Base-by-base conservation (phyloP, 345 rosid genomes). In the Citrus sp. region DNA sequence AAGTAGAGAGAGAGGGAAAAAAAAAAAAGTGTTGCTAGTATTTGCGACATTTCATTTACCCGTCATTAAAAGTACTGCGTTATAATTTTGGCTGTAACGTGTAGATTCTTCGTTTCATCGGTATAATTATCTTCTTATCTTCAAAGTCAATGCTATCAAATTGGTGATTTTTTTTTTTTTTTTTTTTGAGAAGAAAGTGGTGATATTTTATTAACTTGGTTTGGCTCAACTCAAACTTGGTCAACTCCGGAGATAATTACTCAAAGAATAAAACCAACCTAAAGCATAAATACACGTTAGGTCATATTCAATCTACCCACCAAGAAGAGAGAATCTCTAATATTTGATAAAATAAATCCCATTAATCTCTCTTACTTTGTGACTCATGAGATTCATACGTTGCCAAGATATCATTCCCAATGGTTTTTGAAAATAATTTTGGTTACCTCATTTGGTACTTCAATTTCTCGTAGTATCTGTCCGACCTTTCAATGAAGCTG, bases 91-190 rank as follows among this genome's bases (percentile, higher is more conserved):
- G 35, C 22, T 22, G 35, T 22, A 72, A 27, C 60, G 60, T 7
- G 59, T 19, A 25, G 28, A 64, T 28, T 60, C 5, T 46, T 46
- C 51, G 18, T 13, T 46, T 12, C 51, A 61, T 55, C 32, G 30
- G 32, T 66, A 54, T 34, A 55, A 55, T 66, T 32, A 76, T 51
- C 40, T 65, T 18, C 18, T 59, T 19, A 67, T 27, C 24, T 74
- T 27, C 61, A 42, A 68, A 73, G 78, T 81, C 78, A 81, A 73
- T 27, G 78, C 35, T 70, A 27, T 32, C 16, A 60, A 40, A 25
- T 66, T 19, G 78, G 70, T 64, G 60, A 74, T 19, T 3, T 71
- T 71, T 34, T 2, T 71, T 70, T 32, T n/a, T 4, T 34, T 34
- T 5, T 35, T 35, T 35, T 35, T 35, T 35, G 7, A 35, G 37